Base-by-base conservation (phyloP, 768 basidiomycete species). In the Suillus luteus region DNA sequence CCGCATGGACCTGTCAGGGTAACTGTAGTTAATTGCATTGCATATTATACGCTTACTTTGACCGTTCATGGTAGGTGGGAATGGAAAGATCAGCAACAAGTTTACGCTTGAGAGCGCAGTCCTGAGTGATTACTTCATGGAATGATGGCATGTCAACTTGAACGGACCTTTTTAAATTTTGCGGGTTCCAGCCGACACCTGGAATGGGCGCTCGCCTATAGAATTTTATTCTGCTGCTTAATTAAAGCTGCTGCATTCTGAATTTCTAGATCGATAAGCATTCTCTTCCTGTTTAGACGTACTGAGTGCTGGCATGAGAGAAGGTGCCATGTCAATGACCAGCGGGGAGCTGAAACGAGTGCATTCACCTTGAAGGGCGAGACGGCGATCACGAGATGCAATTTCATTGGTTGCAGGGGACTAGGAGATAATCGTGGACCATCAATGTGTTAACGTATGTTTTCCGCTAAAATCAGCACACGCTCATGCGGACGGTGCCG, bases 361-460 rank as follows among this genome's bases (percentile, higher is more conserved):
- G 31, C 31, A 33, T 5, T 33, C 15, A 52, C 33, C 19, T 10
- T 27, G 38, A 19, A 43, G 12, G 17, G 3, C 8, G 38, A 43
- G 6, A 41, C 57, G 55, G 38, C 38, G 38, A 58, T 58, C 38
- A 40, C 38, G 38, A 58, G 24, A 37, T 31, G 11, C 14, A 58
- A 7, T 58, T 40, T 31, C 40, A 35, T 11, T 35, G 33, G 52
- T 33, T 27, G 55, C 38, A 40, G 17, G 51, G 31, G 17, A 54
- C 51, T 19, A 33, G 52, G 19, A n/a, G 55, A 33, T 7, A 10
- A 54, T 27, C 8, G 14, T 51, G 49, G 49, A 51, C 17, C 15
- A 52, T 54, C 19, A 35, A 54, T 58, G 38, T 22, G 38, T 22
- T 57, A 58, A 58, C 57, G 57, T 58, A 58, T 41, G 35, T 58